Percentiles rank a stretch among this genome's conserved stretches.
These are phyloP conservation scores for Naganishia vaughanmartiniae DNA, from an alignment of 768 basidiomycete species.

Conservation along the genomic window DNA sequence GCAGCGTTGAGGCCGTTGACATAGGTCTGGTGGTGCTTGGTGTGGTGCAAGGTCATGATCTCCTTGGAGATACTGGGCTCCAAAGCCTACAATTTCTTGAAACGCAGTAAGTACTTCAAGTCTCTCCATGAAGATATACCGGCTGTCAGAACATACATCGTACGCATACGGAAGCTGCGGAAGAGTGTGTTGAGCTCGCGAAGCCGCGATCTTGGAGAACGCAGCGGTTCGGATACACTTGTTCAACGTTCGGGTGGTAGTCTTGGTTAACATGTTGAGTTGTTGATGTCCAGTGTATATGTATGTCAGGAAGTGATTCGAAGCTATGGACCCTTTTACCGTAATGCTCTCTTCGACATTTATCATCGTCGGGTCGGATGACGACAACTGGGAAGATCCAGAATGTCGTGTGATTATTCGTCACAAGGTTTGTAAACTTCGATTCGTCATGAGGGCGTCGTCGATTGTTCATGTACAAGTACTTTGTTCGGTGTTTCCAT, in stretches of 20 bases:
- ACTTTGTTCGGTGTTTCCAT: no score
- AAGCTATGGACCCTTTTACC: neutral
- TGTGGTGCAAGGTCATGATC: slow-evolving; percentile 94
- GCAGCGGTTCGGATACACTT: slow-evolving; percentile 13
- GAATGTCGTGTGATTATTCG: neutral
- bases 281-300: neutral
- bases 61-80: slow-evolving; percentile 87
- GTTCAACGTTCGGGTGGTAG: slow-evolving; percentile 24
- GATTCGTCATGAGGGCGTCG: neutral
- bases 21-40: slow-evolving; percentile 92
- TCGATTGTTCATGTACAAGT: no score
- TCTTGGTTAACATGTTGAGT: slow-evolving; percentile 20
- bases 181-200: slow-evolving; percentile 63
- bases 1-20: slow-evolving; percentile 89
- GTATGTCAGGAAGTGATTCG: neutral
- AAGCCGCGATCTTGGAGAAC: slow-evolving; percentile 20
- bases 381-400: neutral
- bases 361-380: neutral
- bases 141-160: slow-evolving; percentile 57
- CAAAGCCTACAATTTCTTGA: slow-evolving; percentile 56
- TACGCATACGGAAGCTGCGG: slow-evolving; percentile 75
- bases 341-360: neutral
- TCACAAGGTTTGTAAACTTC: neutral
- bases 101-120: neutral
- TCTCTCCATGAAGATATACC: no score